Evolutionary conservation across 768 basidiomycete genomes (phyloP), one percentile per base, ranked within the genome.

Genomic region (Crucibulum laeve): DNA sequence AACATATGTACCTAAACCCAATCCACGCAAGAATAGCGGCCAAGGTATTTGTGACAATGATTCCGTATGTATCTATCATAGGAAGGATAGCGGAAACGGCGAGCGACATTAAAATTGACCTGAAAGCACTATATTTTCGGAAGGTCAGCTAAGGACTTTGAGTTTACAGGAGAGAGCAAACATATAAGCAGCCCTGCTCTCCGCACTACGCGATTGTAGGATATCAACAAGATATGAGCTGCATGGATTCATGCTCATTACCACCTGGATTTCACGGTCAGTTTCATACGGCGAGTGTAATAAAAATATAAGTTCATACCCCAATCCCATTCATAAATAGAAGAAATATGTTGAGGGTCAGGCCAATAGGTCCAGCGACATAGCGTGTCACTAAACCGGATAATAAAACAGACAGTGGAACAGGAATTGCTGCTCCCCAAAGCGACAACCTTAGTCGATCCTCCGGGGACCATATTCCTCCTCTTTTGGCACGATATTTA

Each of bases 241-340:
- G 11, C 65, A 64, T 0, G 83, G 82, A 5, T 71, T 70, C 30
- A 84, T 61, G 6, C 75, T 71, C 37, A 78, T 53, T 50, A 84
- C 77, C n/a, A 79, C 71, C 82, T 84, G 34, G 23, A 4, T 30
- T 21, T 21, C 37, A 14, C 32, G 41, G 21, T 24, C 18, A 10
- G 34, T 14, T 42, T 26, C 5, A 17, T 6, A 22, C 11, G 6
- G 8, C 5, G 22, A 6, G 19, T 5, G 6, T 38, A 6, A 38
- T 8, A 17, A 4, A 14, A 5, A 8, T 6, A n/a, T 23, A 11
- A 32, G 24, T 11, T 64, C 76, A 44, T 51, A 84, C 82, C 18
- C 82, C 82, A 17, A 80, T 30, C 15, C 81, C 79, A 48, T 82
- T 83, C 33, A 73, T 45, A 53, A 82, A 82, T n/a, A 84, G 51